Base-by-base conservation (phyloP, 805 yeast genomes). In the Priceomyces castillae region DNA sequence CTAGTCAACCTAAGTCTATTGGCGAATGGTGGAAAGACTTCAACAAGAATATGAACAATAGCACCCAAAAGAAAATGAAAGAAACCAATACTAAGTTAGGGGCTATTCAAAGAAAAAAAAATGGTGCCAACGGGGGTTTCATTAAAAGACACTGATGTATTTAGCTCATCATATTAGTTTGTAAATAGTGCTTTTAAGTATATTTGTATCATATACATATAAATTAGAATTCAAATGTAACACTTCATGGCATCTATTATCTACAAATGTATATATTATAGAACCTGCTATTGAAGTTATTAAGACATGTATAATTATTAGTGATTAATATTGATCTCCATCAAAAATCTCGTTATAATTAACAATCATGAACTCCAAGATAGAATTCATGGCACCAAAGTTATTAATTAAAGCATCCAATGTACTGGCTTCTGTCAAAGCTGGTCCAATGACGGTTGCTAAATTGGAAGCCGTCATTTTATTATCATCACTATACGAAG, bases 391-490 rank as follows among this genome's bases (percentile, higher is more conserved):
- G 44, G 77, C 64, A 4, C 84, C 83, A 57, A 79, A 78, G 46
- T 68, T 73, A 42, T 65, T 69, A 16, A 71, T 66, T 50, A 75
- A 59, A 11, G 70, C 59, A 15, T 74, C 78, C 37, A 80, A 73
- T 34, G 58, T 65, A 47, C 78, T 69, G 11, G 81, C 80, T 49
- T 79, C 83, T 4, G 81, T 77, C 42, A 79, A 69, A 2, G 81
- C 77, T 1, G 83, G 83, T 1, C 82, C 83, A 49, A 92, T 84
- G 5, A 92, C 97, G 43, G 95, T 92, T 3, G 97, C 95, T 56
- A 92, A 67, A 58, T 92, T 92, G 1, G 89, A 82, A 2, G 95
- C 80, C 43, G 84, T 87, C 98, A 92, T 92, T 59, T 82, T 82
- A 65, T 92, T 92, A 37, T 66, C 67, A 9, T 77, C 81, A 36